These are phyloP conservation scores for Anethum foeniculum DNA, from an alignment of 140 eudicot genomes.

Conservation along the genomic window DNA sequence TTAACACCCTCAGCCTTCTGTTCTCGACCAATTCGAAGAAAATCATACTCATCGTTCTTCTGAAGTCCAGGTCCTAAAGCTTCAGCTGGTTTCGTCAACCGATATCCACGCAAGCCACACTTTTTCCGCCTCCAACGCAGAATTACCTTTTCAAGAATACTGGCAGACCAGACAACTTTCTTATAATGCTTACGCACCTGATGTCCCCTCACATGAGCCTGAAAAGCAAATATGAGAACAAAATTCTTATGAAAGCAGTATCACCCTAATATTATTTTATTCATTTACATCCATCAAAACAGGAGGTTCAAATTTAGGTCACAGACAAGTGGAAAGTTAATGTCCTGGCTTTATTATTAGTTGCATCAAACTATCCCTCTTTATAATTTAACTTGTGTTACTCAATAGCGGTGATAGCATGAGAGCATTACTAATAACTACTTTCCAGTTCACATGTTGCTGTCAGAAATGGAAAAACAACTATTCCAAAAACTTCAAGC, in stretches of 20 bases:
- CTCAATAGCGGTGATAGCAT: background rate
- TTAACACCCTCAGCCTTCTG: slow-evolving; percentile 28
- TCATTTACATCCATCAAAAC: background rate
- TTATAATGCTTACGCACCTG: slow-evolving; percentile 30
- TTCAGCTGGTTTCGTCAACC: slow-evolving; percentile 1
- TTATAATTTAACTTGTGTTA: background rate
- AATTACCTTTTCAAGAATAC: slow-evolving; percentile 29
- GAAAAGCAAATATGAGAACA: background rate
- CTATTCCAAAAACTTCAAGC: background rate
- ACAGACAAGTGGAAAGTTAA: background rate
- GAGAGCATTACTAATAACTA: background rate
- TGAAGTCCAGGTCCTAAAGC: background rate
- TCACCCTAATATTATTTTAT: background rate
- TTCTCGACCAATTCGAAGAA: slow-evolving; percentile 18
- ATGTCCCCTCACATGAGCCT: slow-evolving; percentile 36
- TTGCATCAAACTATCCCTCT: too few species aligned
- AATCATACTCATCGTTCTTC: slow-evolving; percentile 25
- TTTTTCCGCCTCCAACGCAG: slow-evolving; percentile 31
- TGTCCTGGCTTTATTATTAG: background rate
- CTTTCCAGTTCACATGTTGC: background rate
- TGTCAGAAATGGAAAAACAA: background rate
- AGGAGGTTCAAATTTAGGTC: background rate
- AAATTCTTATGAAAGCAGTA: background rate
- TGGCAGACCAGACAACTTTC: slow-evolving; percentile 27
- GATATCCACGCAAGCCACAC: slow-evolving; percentile 26